Conservation (phyloP, 768 basidiomycete species). For the Rubroboletus satanas region DNA sequence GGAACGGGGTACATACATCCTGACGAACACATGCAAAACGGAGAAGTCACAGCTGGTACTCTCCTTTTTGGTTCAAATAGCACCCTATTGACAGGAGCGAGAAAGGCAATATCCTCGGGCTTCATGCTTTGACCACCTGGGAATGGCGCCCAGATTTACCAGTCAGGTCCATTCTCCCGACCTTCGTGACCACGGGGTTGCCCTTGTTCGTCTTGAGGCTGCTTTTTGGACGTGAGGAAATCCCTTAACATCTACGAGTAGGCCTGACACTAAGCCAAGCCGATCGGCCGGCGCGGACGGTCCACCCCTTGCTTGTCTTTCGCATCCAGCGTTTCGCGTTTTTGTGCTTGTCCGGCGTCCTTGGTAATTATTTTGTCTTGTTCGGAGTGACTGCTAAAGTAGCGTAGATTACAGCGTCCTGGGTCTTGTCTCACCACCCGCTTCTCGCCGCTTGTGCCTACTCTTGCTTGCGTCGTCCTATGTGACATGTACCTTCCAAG, state of each 20-base stretch:
- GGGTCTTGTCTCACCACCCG: slow-evolving; percentile 20
- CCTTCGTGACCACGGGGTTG: slow-evolving; percentile 32
- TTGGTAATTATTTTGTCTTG: slow-evolving; percentile 26
- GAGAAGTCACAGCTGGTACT: slow-evolving; percentile 36
- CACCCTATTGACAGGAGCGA: slow-evolving; percentile 5
- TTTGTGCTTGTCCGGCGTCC: slow-evolving; percentile 29
- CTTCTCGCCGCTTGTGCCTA: slow-evolving; percentile 17
- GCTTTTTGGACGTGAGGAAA: slow-evolving; percentile 23
- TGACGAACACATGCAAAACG: slow-evolving; percentile 41
- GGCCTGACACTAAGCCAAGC: slow-evolving; percentile 14
- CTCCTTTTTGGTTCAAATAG: not conserved
- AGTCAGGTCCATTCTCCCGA: slow-evolving; percentile 34
- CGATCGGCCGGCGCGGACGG: not conserved
- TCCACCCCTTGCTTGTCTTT: slow-evolving; percentile 25
- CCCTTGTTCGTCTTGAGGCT: slow-evolving; percentile 24
- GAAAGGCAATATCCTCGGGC: slow-evolving; percentile 29
- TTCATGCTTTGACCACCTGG: slow-evolving; percentile 33
- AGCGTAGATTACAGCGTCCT: slow-evolving; percentile 24
- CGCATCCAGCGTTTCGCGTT: slow-evolving; percentile 29
- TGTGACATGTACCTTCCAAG: slow-evolving; percentile 35
- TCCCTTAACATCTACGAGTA: not conserved
- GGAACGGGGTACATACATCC: slow-evolving; percentile 40
- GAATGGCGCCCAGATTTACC: slow-evolving; percentile 37
- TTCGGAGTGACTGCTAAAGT: slow-evolving; percentile 1
- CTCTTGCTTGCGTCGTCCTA: slow-evolving; percentile 36